Percentiles rank a stretch among this genome's conserved stretches.
Conservation (phyloP, 805 yeast genomes). For the Starmerella riodocensis region DNA sequence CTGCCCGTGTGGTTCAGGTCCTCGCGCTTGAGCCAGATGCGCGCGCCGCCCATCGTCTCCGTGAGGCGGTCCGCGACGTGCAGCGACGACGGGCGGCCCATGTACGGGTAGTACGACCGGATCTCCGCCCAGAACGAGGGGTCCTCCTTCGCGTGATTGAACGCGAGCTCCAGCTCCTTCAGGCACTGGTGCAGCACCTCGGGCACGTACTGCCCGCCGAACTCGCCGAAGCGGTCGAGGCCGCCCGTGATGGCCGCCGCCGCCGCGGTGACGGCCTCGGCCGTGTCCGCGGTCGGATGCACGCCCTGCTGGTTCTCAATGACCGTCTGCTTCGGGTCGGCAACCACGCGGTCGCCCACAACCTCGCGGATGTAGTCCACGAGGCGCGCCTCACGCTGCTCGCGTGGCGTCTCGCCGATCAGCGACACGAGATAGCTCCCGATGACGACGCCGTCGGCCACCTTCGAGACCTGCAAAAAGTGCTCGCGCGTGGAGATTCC, state of each 20-base stretch:
- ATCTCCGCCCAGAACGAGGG: constrained; percentile 90
- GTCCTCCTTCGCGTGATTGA: constrained; percentile 78
- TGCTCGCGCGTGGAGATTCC: constrained; percentile 94
- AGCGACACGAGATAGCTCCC: constrained; percentile 74
- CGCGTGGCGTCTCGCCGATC: constrained; percentile 45
- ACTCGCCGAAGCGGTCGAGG: constrained; percentile 76
- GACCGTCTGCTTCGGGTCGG: constrained; percentile 8
- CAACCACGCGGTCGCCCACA: constrained; percentile 38
- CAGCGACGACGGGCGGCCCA: constrained; percentile 90
- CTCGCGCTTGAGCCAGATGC: constrained; percentile 96
- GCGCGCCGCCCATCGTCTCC: constrained; percentile 85
- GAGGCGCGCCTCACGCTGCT: constrained; percentile 47
- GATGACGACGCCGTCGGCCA: constrained; percentile 91
- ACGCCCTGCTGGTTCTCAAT: constrained; percentile 7
- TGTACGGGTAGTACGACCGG: constrained; percentile 69
- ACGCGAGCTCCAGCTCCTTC: constrained; percentile 75
- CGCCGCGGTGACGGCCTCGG: constrained; percentile 9
- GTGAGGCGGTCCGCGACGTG: constrained; percentile 84
- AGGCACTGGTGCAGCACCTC: constrained; percentile 89
- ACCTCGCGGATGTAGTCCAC: constrained; percentile 55
- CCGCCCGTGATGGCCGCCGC: constrained; percentile 30
- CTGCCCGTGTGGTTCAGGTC: constrained; percentile 46
- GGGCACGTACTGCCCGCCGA: constrained; percentile 98
- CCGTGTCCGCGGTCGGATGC: constrained; percentile 7
- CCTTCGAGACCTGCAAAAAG: constrained; percentile 58